Base-by-base conservation (phyloP, 1,139 yeast genomes). In the Kurtzmaniella quercitrusa region DNA sequence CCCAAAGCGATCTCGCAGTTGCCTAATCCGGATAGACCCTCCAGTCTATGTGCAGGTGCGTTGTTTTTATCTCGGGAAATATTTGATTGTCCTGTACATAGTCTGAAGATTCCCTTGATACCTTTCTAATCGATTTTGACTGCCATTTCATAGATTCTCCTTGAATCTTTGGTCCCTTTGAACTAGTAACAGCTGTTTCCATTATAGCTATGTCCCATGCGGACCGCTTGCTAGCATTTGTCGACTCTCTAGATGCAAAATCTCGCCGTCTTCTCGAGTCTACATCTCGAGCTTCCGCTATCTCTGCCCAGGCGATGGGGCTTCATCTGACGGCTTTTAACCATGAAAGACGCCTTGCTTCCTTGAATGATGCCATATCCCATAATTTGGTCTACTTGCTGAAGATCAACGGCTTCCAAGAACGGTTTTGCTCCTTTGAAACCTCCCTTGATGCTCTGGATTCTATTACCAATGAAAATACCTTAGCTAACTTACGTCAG, bases 401-500 rank as follows among this genome's bases (percentile, higher is more conserved):
- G 37, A 65, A 63, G 41, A 59, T 69, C 45, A 56, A 62, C 46
- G 62, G 60, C 31, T 57, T 73, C 40, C 53, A 60, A 38, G 68
- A 66, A 43, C 65, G 62, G 49, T 55, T 67, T 3, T 60, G 60
- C 44, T 60, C 63, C 44, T 59, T 72, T 38, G 76, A 71, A 48
- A 58, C 69, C 8, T 66, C 61, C 43, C 44, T 70, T 39, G 54
- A 51, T 18, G 43, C 55, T 39, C 68, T 66, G 46, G 77, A 70
- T 50, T 37, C 38, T 19, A 47, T 62, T 41, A 68, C 75, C 66
- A 56, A 75, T 68, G 48, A 74, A 61, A 59, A 75, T 63, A 73
- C 81, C 1, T 67, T 77, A 48, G 77, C 73, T 41, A 78, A 76
- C 47, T 54, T 82, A 40, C 59, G 66, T 34, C 56, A 64, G 38